These are phyloP conservation scores for Glycine tomentella DNA, from an alignment of 306 rosid species.

Conservation along the genomic window DNA sequence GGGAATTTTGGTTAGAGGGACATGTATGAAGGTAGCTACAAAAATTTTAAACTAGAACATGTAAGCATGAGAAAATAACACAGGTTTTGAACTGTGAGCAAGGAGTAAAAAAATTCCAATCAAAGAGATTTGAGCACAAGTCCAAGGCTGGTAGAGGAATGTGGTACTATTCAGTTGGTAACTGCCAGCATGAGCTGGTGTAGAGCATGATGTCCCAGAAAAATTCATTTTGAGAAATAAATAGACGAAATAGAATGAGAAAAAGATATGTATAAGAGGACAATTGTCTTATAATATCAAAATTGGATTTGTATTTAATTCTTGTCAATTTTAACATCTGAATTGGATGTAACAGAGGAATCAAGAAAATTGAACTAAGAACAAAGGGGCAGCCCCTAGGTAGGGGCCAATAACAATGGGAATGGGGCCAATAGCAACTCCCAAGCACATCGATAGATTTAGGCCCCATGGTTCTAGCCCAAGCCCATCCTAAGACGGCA, in stretches of 20 bases:
- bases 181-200: not conserved
- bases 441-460: too few relatives aligned
- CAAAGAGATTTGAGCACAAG: not conserved
- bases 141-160: not conserved
- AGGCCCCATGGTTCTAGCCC: too few relatives aligned
- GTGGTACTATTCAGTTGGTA: not conserved
- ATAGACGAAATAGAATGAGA: conserved; percentile 1
- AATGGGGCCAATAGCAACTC: too few relatives aligned
- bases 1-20: not conserved
- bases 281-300: not conserved
- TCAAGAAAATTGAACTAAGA: not conserved
- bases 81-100: conserved; percentile 22
- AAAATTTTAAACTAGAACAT: conserved; percentile 21
- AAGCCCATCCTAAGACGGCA: too few relatives aligned
- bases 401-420: too few relatives aligned
- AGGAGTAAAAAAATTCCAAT: not conserved
- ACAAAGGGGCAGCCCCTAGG: too few relatives aligned
- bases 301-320: not conserved
- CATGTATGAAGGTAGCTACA: not conserved
- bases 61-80: not conserved
- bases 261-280: not conserved
- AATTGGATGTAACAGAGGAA: not conserved
- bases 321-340: not conserved
- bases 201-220: conserved; percentile 1
- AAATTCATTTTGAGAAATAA: not conserved